Percentiles rank a stretch among this genome's conserved stretches.
Conservation (phyloP, 352 stramenopile species). For the Phytophthora megakarya region DNA sequence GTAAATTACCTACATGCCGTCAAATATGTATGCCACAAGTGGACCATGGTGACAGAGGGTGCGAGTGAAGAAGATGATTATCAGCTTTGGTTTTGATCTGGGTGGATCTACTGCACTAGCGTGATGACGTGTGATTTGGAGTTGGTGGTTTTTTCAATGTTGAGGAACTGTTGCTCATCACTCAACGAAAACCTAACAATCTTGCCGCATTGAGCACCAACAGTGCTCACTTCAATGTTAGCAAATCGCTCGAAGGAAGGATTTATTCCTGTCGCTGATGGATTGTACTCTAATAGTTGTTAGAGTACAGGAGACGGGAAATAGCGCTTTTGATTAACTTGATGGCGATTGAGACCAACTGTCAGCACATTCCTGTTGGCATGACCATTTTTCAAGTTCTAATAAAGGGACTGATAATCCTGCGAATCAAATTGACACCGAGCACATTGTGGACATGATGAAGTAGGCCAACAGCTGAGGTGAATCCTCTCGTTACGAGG, state of each 20-base stretch:
- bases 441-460: conserved; percentile 89
- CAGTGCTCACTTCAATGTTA: conserved; percentile 16
- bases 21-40: conserved; percentile 73
- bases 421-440: conserved; percentile 58
- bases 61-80: conserved; percentile 39
- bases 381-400: conserved; percentile 53
- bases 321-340: conserved; percentile 41
- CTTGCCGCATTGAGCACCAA: conserved; percentile 4
- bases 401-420: conserved; percentile 51
- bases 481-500: conserved; percentile 89
- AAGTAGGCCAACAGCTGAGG: conserved; percentile 84
- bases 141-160: conserved; percentile 5
- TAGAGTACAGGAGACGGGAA: conserved; percentile 36
- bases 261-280: conserved; percentile 1
- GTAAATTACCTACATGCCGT: conserved; percentile 54
- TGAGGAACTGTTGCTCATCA: conserved; percentile 48
- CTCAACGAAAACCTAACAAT: conserved; percentile 46
- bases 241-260: background rate
- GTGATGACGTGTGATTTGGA: background rate
- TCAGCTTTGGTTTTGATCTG: conserved; percentile 23
- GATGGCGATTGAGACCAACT: conserved; percentile 48
- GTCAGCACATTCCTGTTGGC: conserved; percentile 74
- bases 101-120: background rate
- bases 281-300: conserved; percentile 11
- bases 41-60: conserved; percentile 64